Evolutionary conservation across 2,329 filamentous ascomycete species (phyloP).

Genomic region (Colletotrichum theobromicola): DNA sequence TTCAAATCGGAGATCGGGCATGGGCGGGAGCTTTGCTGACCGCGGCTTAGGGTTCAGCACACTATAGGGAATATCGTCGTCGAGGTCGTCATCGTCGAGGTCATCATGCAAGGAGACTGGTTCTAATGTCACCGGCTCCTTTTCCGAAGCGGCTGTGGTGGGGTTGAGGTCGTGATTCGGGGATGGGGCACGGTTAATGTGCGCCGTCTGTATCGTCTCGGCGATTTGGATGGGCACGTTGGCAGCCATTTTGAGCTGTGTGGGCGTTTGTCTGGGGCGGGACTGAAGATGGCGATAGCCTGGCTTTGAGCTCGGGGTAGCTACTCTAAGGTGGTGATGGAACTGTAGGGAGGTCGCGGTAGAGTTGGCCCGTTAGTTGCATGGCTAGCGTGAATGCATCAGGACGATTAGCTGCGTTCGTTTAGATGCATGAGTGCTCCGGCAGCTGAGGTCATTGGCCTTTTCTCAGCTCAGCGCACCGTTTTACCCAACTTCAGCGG

Average conservation of each 20-base stretch:
- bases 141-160: constrained; percentile 73
- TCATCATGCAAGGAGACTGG: constrained; percentile 36
- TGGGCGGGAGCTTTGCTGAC: constrained; percentile 57
- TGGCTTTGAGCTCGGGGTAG: not conserved
- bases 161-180: constrained; percentile 80
- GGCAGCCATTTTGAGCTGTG: constrained; percentile 44
- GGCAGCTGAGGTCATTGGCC: constrained; percentile 3
- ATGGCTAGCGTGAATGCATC: not conserved
- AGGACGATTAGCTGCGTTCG: not conserved
- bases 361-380: constrained; percentile 13
- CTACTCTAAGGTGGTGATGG: not conserved
- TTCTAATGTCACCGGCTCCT: constrained; percentile 49
- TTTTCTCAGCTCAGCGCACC: not conserved
- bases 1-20: constrained; percentile 94
- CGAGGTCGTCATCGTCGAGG: constrained; percentile 53
- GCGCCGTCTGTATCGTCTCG: constrained; percentile 80
- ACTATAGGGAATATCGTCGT: constrained; percentile 72
- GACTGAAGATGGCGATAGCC: not conserved
- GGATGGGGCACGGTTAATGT: constrained; percentile 76
- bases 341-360: constrained; percentile 1
- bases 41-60: constrained; percentile 61
- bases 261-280: not conserved
- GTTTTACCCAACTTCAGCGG: not conserved
- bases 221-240: constrained; percentile 72
- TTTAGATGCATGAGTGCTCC: not conserved